Evolutionary conservation across 2,329 filamentous ascomycete genomes (phyloP).

Genomic region (Xylaria sp.): DNA sequence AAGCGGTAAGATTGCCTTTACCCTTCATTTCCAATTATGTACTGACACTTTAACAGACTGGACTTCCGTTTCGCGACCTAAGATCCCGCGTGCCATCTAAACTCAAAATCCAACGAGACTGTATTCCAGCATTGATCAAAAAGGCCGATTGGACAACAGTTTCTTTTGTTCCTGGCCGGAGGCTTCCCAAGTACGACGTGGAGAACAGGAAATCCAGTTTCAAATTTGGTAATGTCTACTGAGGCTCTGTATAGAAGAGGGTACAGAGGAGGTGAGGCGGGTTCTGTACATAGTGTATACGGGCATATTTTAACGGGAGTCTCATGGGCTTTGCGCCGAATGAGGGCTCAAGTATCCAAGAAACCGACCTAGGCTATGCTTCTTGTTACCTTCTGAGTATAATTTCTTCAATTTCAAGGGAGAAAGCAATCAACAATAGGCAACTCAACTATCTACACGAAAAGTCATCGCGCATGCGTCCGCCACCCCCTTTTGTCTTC

Average conservation of each 20-base stretch:
- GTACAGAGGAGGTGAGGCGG: background rate
- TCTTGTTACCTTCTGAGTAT: too few species aligned
- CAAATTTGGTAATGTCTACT: background rate
- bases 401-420: too few species aligned
- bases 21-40: background rate
- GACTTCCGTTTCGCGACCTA: constrained; percentile 45
- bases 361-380: too few species aligned
- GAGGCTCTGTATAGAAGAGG: background rate
- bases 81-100: constrained; percentile 16
- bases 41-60: constrained; percentile 33
- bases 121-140: background rate
- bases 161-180: background rate
- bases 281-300: background rate
- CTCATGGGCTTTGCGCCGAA: too few species aligned
- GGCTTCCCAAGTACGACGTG: background rate
- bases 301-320: too few species aligned
- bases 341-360: too few species aligned
- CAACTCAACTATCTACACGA: too few species aligned
- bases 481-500: too few species aligned
- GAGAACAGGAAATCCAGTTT: background rate
- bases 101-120: background rate
- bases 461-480: too few species aligned
- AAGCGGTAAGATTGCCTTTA: constrained; percentile 51
- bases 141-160: background rate
- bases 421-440: too few species aligned